Conservation (phyloP, 108 stramenopile genomes). For the Cylindrotheca fusiformis region DNA sequence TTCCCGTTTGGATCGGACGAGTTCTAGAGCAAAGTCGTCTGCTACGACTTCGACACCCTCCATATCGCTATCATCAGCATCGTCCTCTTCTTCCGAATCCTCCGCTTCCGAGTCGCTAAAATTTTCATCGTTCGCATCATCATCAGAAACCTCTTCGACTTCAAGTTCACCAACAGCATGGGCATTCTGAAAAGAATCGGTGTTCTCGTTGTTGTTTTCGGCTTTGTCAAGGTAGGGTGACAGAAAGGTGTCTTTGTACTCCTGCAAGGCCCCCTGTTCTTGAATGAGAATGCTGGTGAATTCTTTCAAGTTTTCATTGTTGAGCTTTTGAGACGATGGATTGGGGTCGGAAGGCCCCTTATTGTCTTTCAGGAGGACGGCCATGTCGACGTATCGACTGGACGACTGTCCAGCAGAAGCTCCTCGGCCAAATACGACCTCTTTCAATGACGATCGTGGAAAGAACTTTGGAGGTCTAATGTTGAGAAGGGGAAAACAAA, state of each 20-base stretch:
- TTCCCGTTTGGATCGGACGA: too few relatives aligned
- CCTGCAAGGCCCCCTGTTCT: slow-evolving; percentile 58
- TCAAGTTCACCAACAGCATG: too few relatives aligned
- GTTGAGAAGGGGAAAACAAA: not conserved
- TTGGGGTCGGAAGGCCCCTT: slow-evolving; percentile 1
- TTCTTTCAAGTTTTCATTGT: slow-evolving; percentile 29
- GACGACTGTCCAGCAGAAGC: slow-evolving; percentile 24
- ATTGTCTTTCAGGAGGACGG: slow-evolving; percentile 8
- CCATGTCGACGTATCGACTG: slow-evolving; percentile 71
- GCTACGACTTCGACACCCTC: too few relatives aligned
- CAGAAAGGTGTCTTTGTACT: slow-evolving; percentile 67
- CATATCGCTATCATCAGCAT: too few relatives aligned
- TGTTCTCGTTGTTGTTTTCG: too few relatives aligned
- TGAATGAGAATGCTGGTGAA: slow-evolving; percentile 79
- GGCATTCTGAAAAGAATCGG: too few relatives aligned
- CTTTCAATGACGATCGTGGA: slow-evolving; percentile 43
- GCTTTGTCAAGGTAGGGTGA: too few relatives aligned
- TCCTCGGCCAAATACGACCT: slow-evolving; percentile 78
- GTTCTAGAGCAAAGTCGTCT: too few relatives aligned
- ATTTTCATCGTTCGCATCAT: too few relatives aligned
- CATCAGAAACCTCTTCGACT: too few relatives aligned
- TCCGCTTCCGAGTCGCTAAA: too few relatives aligned
- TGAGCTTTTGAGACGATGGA: slow-evolving; percentile 3
- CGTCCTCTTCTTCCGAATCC: too few relatives aligned
- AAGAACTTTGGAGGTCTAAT: slow-evolving; percentile 66